Conservation (phyloP, 2,329 filamentous ascomycete genomes). For the Daldinia eschscholtzii region DNA sequence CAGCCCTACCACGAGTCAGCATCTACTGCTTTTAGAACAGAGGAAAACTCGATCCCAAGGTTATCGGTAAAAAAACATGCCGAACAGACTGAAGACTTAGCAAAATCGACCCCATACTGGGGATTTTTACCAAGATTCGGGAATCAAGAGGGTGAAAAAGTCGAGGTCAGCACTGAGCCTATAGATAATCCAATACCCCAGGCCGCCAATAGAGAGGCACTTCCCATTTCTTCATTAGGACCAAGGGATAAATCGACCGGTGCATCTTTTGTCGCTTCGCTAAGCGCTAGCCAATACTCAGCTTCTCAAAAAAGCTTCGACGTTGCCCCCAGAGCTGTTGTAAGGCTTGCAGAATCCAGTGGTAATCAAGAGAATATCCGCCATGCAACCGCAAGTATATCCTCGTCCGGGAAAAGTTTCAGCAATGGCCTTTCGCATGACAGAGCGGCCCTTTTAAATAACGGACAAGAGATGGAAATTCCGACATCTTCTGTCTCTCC, state of each 20-base stretch:
- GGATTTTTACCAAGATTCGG: conserved; percentile 44
- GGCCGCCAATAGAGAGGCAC: not conserved
- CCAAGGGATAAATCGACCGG: conserved; percentile 19
- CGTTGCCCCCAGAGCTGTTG: conserved; percentile 2
- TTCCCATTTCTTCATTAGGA: not conserved
- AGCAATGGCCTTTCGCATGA: not conserved
- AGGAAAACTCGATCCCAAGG: conserved; percentile 25
- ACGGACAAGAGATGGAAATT: conserved; percentile 1
- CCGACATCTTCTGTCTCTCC: conserved; percentile 34
- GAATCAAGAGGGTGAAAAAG: conserved; percentile 26
- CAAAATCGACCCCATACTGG: conserved; percentile 46
- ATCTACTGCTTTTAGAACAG: conserved; percentile 14
- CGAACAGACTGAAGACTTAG: conserved; percentile 23
- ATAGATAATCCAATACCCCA: conserved; percentile 3
- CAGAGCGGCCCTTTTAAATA: not conserved
- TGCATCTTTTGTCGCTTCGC: conserved; percentile 26
- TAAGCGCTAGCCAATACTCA: conserved; percentile 29
- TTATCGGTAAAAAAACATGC: conserved; percentile 5
- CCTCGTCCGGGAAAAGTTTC: conserved; percentile 5
- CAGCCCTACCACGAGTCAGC: conserved; percentile 37
- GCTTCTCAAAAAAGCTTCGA: conserved; percentile 34
- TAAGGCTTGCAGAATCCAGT: conserved; percentile 23
- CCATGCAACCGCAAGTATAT: conserved; percentile 22
- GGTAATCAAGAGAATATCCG: conserved; percentile 40
- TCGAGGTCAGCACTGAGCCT: not conserved